Conservation (phyloP, 2,329 filamentous ascomycete genomes). For the Tolypocladium amazonense region DNA sequence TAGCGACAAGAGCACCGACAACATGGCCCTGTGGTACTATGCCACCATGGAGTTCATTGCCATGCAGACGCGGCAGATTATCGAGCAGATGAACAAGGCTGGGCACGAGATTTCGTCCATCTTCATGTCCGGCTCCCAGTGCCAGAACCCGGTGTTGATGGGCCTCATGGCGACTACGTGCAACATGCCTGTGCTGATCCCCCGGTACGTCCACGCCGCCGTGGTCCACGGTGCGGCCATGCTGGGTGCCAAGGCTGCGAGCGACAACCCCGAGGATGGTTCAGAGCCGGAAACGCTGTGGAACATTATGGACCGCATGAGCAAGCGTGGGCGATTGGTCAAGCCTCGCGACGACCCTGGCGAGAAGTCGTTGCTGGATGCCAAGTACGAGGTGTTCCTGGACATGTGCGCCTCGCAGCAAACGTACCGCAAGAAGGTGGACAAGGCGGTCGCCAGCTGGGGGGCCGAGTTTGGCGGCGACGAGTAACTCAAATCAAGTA, state of each 20-base stretch:
- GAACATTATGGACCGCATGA: slow-evolving; percentile 97
- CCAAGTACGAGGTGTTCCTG: slow-evolving; percentile 93
- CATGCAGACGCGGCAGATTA: slow-evolving; percentile 89
- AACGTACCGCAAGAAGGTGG: slow-evolving; percentile 67
- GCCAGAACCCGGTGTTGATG: slow-evolving; percentile 91
- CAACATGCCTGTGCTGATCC: slow-evolving; percentile 86
- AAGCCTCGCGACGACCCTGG: slow-evolving; percentile 59
- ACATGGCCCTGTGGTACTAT: slow-evolving; percentile 87
- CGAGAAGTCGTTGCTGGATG: slow-evolving; percentile 70
- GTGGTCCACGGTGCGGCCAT: slow-evolving; percentile 98
- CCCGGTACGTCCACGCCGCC: slow-evolving; percentile 85
- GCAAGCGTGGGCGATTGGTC: slow-evolving; percentile 80
- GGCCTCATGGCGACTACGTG: slow-evolving; percentile 82
- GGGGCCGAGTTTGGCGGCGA: slow-evolving; percentile 16
- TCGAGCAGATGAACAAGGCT: slow-evolving; percentile 83
- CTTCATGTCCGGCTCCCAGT: slow-evolving; percentile 98
- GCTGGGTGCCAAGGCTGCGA: slow-evolving; percentile 95
- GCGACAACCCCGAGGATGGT: slow-evolving; percentile 51
- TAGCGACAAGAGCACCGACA: slow-evolving; percentile 77
- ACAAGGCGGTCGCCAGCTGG: slow-evolving; percentile 43
- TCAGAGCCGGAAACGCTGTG: slow-evolving; percentile 81
- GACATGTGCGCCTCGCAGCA: slow-evolving; percentile 85
- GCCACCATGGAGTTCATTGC: slow-evolving; percentile 97
- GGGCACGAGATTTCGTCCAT: slow-evolving; percentile 85
- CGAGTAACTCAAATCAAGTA: background rate